Evolutionary conservation across 1,284 basidiomycete genomes (phyloP), one percentile per base, ranked within the genome.

Genomic region (Austroboletus novae-zelandiae): DNA sequence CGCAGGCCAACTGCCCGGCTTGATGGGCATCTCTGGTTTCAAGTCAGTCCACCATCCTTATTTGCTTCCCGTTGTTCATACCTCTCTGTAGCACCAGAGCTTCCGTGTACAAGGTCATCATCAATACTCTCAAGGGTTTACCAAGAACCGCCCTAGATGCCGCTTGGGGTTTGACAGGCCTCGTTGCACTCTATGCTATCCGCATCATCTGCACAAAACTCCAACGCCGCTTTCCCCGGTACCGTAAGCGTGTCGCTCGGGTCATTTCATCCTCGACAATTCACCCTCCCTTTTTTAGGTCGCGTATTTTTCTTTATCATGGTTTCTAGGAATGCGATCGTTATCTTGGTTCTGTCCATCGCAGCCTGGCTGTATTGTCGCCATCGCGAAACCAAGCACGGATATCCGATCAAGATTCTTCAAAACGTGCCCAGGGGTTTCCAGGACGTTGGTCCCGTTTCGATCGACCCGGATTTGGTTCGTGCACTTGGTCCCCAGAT

Each of bases 71-170:
- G 7, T 53, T 20, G 31, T 40, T 25, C 34, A 27, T 17, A 47
- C n/a, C n/a, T 23, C 51, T 35, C 52, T 27, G 4, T 36, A 91
- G 88, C 59, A 95, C 94, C 17, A 84, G 91, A 45, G 92, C 82
- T 7, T 75, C 90, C 4, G 91, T 94, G 0, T 99, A 91, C 74
- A 65, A 78, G 52, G 91, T 98, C 60, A 85, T 94, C 62, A 98
- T 98, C 73, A 89, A 98, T 70, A 91, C 89, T 2, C 75, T 98
- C 58, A 96, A 94, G 71, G 80, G 87, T 50, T 74, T 99, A 37
- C 85, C 83, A 1, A 58, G 75, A 29, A 84, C 89, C 4, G 78
- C 71, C 41, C 75, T 90, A 52, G 93, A 98, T 65, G 94, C 95
- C 0, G 94, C 95, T 0, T 96, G 91, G 70, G 96, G 96, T 52